Evolutionary conservation across 306 rosid genomes (phyloP), one percentile per base, ranked within the genome.

Genomic region (Psophocarpus tetragonolobus): DNA sequence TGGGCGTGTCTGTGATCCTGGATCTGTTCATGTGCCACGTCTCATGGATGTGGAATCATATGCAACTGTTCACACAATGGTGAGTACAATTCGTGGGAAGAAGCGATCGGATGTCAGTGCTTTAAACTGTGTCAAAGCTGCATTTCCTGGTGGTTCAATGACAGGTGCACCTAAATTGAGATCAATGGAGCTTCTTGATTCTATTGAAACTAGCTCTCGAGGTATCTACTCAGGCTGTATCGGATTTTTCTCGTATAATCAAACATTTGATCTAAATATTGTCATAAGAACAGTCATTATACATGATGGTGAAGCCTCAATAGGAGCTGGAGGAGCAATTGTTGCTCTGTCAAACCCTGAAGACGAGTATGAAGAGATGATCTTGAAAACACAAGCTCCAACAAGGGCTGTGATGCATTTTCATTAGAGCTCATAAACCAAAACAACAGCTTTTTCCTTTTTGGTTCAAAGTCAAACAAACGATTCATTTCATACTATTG

Each of bases 301-400:
- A 77, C 94, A 89, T 20, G 85, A 87, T 69, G 94, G 90, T 69
- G 97, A 96, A 80, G 99, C 96, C 80, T 92, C 99, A 14, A 91
- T 92, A 11, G 99, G 99, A 71, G 99, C 97, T n/a, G 99, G 99
- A 84, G 99, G 99, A 38, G 99, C 98, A 64, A 88, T 96, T 71
- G 86, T 91, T 75, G 97, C 98, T 50, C 79, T 91, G 58, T 96
- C 98, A 42, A 91, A 91, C 81, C 94, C 99, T 5, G 88, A 86
- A 84, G 97, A 91, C 14, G 99, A 96, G 74, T 92, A 91, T 14
- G 93, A 91, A 44, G 99, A 95, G 87, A 95, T 95, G 99, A 39
- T 92, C 36, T 83, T 95, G 88, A 95, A 95, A 86, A 81, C 98
- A 24, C 72, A 71, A 47, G 97, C 99, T 73, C 98, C 99, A 7